Evolutionary conservation across 768 basidiomycete genomes (phyloP).

Genomic region (Naganishia antarctica): DNA sequence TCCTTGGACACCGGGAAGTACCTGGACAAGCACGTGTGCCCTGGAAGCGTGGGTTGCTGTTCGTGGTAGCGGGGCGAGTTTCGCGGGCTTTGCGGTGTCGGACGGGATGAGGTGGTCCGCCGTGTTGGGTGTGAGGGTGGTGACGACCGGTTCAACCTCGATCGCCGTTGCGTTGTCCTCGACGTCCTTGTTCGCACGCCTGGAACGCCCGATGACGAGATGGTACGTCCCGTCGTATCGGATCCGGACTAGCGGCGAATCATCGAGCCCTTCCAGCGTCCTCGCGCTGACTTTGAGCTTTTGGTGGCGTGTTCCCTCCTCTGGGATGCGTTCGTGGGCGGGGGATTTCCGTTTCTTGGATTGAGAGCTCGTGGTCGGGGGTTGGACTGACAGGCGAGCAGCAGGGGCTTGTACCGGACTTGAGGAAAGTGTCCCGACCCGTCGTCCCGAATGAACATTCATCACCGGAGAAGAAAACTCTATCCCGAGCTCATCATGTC

Average conservation of each 20-base stretch:
- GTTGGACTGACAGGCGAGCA: background rate
- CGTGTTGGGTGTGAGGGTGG: background rate
- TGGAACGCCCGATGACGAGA: constrained; percentile 27
- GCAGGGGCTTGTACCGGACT: too few relatives aligned
- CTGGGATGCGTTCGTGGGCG: too few relatives aligned
- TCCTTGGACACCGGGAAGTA: background rate
- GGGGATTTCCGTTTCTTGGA: background rate
- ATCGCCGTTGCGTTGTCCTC: background rate
- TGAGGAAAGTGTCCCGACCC: too few relatives aligned
- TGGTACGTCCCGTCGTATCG: constrained; percentile 20
- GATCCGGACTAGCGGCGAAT: constrained; percentile 2
- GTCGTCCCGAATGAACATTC: too few relatives aligned
- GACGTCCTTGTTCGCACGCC: background rate
- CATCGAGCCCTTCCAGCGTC: background rate
- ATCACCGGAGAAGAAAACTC: too few relatives aligned
- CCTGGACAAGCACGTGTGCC: constrained; percentile 16
- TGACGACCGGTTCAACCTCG: background rate
- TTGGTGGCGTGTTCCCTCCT: background rate
- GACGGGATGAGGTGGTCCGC: background rate
- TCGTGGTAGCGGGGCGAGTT: constrained; percentile 22
- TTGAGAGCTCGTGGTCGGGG: background rate
- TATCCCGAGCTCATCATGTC: too few relatives aligned
- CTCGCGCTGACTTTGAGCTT: constrained; percentile 1
- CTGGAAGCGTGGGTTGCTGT: constrained; percentile 23
- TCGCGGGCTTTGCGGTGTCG: background rate